Evolutionary conservation across 192 early-diverging fungal genomes (phyloP).

Genomic region (Mortierella claussenii): DNA sequence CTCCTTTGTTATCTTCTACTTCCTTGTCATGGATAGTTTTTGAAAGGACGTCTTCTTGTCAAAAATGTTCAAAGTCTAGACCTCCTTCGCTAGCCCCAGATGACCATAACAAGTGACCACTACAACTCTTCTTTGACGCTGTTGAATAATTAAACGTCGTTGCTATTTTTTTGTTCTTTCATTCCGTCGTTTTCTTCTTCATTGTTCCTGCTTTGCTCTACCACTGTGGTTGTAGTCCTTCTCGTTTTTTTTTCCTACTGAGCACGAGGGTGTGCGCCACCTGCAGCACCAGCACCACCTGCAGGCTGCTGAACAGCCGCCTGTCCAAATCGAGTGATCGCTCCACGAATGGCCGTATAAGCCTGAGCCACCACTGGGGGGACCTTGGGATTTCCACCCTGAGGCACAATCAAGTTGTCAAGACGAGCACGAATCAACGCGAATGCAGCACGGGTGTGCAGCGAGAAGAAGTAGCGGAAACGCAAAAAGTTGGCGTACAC

Average conservation of each 20-base stretch:
- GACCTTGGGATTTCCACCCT: conserved; percentile 58
- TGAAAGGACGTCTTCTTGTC: too few relatives aligned
- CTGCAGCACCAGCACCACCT: conserved; percentile 6
- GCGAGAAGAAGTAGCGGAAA: conserved; percentile 75
- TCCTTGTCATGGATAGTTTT: background rate
- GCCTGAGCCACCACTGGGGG: conserved; percentile 56
- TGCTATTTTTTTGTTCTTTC: too few relatives aligned
- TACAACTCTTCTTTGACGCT: too few relatives aligned
- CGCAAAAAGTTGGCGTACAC: conserved; percentile 78
- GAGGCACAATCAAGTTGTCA: conserved; percentile 56
- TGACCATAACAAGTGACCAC: too few relatives aligned
- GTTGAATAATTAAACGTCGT: too few relatives aligned
- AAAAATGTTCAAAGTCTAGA: too few relatives aligned
- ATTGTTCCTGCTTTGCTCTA: too few relatives aligned
- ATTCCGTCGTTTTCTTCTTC: too few relatives aligned
- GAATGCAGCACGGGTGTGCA: conserved; percentile 61
- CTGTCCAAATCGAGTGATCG: conserved; percentile 41
- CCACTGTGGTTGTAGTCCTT: too few relatives aligned
- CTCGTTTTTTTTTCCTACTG: too few relatives aligned
- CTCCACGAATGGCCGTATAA: conserved; percentile 46
- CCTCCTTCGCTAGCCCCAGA: too few relatives aligned
- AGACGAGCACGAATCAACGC: conserved; percentile 46
- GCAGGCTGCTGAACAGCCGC: conserved; percentile 44
- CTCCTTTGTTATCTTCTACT: background rate
- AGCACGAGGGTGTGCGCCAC: too few relatives aligned